A percentile compares a stretch with the other conserved stretches of the same genome.
Conservation (phyloP, 2,329 filamentous ascomycete genomes). For the Fusarium sp. region DNA sequence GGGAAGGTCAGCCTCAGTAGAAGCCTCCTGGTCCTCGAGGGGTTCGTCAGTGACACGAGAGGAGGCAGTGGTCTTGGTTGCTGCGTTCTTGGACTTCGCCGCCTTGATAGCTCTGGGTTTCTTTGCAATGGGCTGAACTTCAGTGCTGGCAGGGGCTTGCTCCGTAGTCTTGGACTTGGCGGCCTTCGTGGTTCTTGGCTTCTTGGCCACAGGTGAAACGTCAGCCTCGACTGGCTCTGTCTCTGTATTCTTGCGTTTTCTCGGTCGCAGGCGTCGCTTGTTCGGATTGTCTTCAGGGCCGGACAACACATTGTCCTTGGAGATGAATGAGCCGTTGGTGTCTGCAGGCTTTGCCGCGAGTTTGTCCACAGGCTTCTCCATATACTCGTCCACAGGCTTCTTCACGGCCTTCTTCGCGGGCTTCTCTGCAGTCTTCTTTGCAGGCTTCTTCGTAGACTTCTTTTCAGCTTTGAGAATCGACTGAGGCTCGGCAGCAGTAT, state of each 20-base stretch:
- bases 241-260: constrained; percentile 29
- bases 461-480: background rate
- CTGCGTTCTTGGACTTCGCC: constrained; percentile 1
- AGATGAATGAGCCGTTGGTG: background rate
- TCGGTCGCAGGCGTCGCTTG: constrained; percentile 38
- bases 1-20: constrained; percentile 9
- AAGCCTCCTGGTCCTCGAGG: background rate
- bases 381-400: background rate
- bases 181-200: constrained; percentile 7
- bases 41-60: background rate
- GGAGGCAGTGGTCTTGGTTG: background rate
- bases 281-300: constrained; percentile 23
- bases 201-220: constrained; percentile 23
- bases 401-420: background rate
- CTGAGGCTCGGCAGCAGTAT: background rate
- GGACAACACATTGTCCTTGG: background rate
- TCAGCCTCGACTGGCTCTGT: constrained; percentile 13
- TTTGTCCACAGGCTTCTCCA: background rate
- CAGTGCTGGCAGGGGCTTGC: constrained; percentile 2
- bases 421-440: background rate
- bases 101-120: constrained; percentile 14
- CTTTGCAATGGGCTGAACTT: constrained; percentile 12
- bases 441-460: background rate
- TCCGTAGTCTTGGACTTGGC: constrained; percentile 19
- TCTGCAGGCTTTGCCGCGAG: background rate